A percentile compares a stretch with the other conserved stretches of the same genome.
Evolutionary conservation across 208 protist species (phyloP).

Genomic region (Phytomonas francai): DNA sequence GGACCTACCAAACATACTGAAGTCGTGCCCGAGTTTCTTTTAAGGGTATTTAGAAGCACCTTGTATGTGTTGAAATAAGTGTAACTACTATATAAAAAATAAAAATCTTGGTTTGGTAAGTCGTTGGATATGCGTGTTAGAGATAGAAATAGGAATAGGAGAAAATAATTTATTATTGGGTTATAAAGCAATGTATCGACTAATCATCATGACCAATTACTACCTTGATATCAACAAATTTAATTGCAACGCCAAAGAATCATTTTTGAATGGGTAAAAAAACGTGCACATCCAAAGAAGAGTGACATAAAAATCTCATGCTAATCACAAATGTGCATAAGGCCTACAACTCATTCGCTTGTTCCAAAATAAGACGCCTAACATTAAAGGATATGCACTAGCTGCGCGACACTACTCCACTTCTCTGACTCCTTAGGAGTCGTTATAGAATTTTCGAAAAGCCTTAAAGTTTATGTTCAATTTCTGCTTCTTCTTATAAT

Average conservation of each 20-base stretch:
- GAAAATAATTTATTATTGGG: conserved; percentile 5
- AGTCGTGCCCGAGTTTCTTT: conserved; percentile 5
- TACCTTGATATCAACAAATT: background rate
- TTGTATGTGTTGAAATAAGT: background rate
- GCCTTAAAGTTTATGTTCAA: conserved; percentile 18
- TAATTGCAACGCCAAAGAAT: too few species aligned
- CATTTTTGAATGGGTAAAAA: too few species aligned
- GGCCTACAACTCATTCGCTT: too few species aligned
- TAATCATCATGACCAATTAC: background rate
- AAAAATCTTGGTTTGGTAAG: conserved; percentile 7
- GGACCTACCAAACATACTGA: conserved; percentile 45
- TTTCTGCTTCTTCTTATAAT: conserved; percentile 18
- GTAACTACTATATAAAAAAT: conserved; percentile 9
- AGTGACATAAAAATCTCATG: too few species aligned
- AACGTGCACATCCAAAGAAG: too few species aligned
- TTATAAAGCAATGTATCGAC: conserved; percentile 9
- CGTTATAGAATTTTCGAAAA: conserved; percentile 44
- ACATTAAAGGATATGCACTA: too few species aligned
- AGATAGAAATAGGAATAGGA: conserved; percentile 13
- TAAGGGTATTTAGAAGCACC: conserved; percentile 10
- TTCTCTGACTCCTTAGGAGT: conserved; percentile 13
- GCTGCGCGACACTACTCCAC: too few species aligned
- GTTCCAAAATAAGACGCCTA: too few species aligned
- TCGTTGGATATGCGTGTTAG: background rate
- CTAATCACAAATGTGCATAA: too few species aligned